phyloP scores from a whole-genome alignment of 202 grass and related monocot species.

The Setaria viridis region DNA sequence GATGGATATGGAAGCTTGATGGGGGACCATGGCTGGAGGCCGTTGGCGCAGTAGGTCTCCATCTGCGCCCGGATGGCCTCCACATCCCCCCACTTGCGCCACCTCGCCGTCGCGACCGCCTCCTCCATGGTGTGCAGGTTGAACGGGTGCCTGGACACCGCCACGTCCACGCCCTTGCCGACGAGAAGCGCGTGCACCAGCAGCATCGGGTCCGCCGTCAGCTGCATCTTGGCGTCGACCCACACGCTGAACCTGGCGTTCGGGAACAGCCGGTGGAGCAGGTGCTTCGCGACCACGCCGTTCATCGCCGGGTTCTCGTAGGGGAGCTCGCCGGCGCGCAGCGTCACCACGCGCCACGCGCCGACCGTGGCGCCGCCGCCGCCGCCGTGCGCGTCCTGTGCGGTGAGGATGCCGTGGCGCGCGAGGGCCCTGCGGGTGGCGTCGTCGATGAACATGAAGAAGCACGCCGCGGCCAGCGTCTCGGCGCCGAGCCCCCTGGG shows the following conservation, averaged over 20 bases:
- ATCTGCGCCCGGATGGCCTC: constrained; percentile 78
- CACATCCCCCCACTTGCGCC: constrained; percentile 75
- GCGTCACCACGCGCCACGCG: constrained; percentile 65
- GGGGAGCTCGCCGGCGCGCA: constrained; percentile 52
- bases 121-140: constrained; percentile 91
- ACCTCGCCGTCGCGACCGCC: constrained; percentile 85
- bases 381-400: not conserved
- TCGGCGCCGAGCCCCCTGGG: constrained; percentile 63
- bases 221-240: constrained; percentile 91
- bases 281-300: constrained; percentile 79
- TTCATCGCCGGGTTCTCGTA: constrained; percentile 90
- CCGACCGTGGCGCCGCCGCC: constrained; percentile 41
- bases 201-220: constrained; percentile 81
- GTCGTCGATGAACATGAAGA: constrained; percentile 93
- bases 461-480: constrained; percentile 64
- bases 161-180: constrained; percentile 55
- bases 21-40: constrained; percentile 80
- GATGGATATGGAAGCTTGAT: constrained; percentile 80
- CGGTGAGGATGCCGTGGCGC: constrained; percentile 50
- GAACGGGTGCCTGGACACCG: constrained; percentile 77
- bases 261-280: constrained; percentile 86
- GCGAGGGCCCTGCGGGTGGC: constrained; percentile 50
- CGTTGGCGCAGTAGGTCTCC: constrained; percentile 83
- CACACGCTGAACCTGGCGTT: constrained; percentile 83
- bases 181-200: constrained; percentile 76